Percentiles rank a stretch among this genome's conserved stretches.
These are phyloP conservation scores for Simmondsia chinensis DNA, from an alignment of 148 eudicot genomes.

Conservation along the genomic window DNA sequence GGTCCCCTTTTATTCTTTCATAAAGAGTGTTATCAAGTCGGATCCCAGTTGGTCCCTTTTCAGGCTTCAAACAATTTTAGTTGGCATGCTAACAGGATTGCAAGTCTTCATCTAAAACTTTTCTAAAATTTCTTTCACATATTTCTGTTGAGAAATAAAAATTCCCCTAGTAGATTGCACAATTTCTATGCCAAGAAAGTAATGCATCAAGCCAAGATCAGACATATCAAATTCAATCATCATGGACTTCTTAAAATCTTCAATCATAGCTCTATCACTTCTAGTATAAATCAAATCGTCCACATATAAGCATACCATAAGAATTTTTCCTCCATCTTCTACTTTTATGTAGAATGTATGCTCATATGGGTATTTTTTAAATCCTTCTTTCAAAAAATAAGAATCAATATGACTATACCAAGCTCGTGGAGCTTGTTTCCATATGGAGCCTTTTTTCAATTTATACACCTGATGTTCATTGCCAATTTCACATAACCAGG, in stretches of 20 bases:
- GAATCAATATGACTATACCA: too few species aligned
- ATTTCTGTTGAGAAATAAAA: slow-evolving; percentile 5
- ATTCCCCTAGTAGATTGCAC: background rate
- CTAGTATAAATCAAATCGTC: slow-evolving; percentile 12
- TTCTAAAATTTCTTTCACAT: background rate
- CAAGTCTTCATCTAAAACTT: slow-evolving; percentile 1
- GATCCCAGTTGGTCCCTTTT: background rate
- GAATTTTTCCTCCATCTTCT: background rate
- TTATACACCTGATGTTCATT: background rate
- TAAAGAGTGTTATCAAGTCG: background rate
- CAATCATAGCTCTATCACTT: background rate
- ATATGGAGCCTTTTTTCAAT: too few species aligned
- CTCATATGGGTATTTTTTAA: background rate
- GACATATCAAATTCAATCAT: slow-evolving; percentile 5
- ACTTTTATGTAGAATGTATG: background rate
- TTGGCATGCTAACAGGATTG: slow-evolving; percentile 1
- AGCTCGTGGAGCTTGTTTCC: too few species aligned
- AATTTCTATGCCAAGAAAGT: slow-evolving; percentile 9
- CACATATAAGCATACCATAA: slow-evolving; percentile 10
- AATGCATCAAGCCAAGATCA: slow-evolving; percentile 2
- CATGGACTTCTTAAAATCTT: slow-evolving; percentile 9
- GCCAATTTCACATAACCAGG: slow-evolving; percentile 2
- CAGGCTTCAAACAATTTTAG: background rate
- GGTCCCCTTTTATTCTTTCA: too few species aligned
- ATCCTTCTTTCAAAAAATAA: slow-evolving; percentile 1